Base-by-base conservation (phyloP, 768 basidiomycete genomes). In the Rhodosporidiobolus odoratus region DNA sequence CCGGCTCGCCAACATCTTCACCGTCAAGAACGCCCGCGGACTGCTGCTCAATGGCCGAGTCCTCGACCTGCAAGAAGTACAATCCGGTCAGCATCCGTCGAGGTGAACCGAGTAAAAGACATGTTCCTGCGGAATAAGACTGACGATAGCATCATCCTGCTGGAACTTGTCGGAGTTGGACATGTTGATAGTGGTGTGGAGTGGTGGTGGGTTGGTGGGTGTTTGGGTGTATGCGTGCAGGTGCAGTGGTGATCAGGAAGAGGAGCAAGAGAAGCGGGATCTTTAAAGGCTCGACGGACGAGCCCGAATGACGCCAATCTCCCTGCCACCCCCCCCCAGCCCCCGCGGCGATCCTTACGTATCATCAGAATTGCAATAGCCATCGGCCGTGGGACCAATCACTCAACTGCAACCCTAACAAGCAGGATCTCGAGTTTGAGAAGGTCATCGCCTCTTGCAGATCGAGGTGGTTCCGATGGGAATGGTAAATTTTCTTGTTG, bases 101-200 rank as follows among this genome's bases (percentile, higher is more conserved):
- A 43, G 41, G 27, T 16, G 50, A 4, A 32, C 6, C 34, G 9
- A 27, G 17, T 7, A 19, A 53, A 38, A 38, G 13, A 40, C 12
- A 38, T 35, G n/a, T 12, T 23, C 23, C 23, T 12, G 43, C 12
- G 17, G 25, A 32, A 25, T 38, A 19, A 19, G 25, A 69, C 68
- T 21, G 37, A 71, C 69, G 64, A 71, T 71, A 47, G 45, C 69
- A 12, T 62, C 69, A 56, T 71, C 64, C 47, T 66, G 53, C 13
- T 61, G 25, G 64, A 65, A 71, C 54, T 62, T 62, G 69, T 71
- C 69, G 38, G 64, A 66, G 64, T 70, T 70, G 63, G 50, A 50
- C 63, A 65, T 70, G 45, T n/a, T 61, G 62, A 41, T 30, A n/a
- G n/a, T n/a, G n/a, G 40, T 25, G 9, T 13, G 12, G 53, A 10